phyloP scores from a whole-genome alignment of 1,139 yeast species.

The Wickerhamomyces sp. region DNA sequence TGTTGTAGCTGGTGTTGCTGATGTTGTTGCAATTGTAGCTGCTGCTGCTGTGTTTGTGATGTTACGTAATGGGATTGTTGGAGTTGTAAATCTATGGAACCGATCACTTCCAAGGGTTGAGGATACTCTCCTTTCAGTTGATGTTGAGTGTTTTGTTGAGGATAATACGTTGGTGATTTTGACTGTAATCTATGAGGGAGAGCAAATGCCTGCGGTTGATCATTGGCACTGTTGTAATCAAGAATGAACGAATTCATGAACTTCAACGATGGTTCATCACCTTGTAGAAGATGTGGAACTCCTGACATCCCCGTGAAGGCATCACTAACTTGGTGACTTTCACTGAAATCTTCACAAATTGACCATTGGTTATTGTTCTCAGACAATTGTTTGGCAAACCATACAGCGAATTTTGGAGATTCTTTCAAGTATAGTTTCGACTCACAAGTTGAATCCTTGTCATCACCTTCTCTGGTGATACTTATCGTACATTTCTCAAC shows the following conservation, averaged over 20 bases:
- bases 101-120: no score
- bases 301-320: constrained; percentile 52
- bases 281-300: constrained; percentile 40
- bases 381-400: constrained; percentile 38
- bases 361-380: constrained; percentile 63
- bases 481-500: constrained; percentile 33
- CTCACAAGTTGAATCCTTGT: constrained; percentile 37
- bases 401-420: constrained; percentile 74
- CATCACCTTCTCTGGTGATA: constrained; percentile 27
- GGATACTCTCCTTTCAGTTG: not conserved
- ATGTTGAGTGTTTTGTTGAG: constrained; percentile 2
- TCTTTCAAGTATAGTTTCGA: constrained; percentile 46
- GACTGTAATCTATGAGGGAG: constrained; percentile 18
- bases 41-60: constrained; percentile 2
- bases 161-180: constrained; percentile 15
- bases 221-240: constrained; percentile 34
- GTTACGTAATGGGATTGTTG: constrained; percentile 1
- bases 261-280: constrained; percentile 45
- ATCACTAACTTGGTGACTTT: constrained; percentile 70
- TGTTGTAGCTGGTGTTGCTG: constrained; percentile 2
- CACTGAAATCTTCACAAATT: constrained; percentile 77
- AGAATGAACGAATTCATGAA: constrained; percentile 50
- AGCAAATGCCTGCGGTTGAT: constrained; percentile 18
- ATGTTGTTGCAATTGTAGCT: constrained; percentile 8
- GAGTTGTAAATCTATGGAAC: no score